Evolutionary conservation across 2,329 filamentous ascomycete genomes (phyloP), one percentile per base, ranked within the genome.

Genomic region (Cylindrodendrum hubeiense): DNA sequence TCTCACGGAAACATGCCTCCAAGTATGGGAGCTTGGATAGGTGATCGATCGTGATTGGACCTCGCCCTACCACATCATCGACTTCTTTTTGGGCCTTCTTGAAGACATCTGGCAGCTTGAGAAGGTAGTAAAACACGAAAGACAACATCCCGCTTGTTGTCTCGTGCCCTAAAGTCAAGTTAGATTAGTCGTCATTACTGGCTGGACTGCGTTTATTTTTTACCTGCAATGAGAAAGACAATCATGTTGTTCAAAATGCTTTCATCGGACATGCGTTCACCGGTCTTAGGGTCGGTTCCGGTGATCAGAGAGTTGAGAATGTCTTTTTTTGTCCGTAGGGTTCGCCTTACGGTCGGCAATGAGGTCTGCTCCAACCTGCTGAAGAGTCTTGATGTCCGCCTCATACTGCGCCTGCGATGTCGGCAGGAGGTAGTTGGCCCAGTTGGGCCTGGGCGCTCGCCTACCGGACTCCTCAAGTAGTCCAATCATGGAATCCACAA

Each of bases 161-260:
- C 67, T 92, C 90, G 70, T 91, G 90, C 1, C 63, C 62, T 63
- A 26, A 4, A 57, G 47, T 43, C n/a, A 57, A n/a, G 12, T 37
- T 19, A 39, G 22, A n/a, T n/a, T n/a, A n/a, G 17, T 8, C 7
- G 15, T 28, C 13, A 5, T 34, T 13, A 7, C 5, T 17, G 8
- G 24, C 33, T 33, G 22, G 41, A 3, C 4, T 19, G 10, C 26
- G 39, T 37, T 5, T 3, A 15, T 10, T 51, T 46, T 26, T 46
- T 30, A 5, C 89, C 74, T 52, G 89, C 89, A 68, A 90, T 87
- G n/a, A 92, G 78, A 70, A 92, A 92, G 0, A 90, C 92, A 59
- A 91, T 87, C 80, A 93, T 86, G 68, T 93, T 92, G 74, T 90
- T 84, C 30, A 87, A 83, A 68, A 92, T 90, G 34, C 82, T 85